Conservation (phyloP, 2,329 filamentous ascomycete species). For the Cladophialophora chaetospira region DNA sequence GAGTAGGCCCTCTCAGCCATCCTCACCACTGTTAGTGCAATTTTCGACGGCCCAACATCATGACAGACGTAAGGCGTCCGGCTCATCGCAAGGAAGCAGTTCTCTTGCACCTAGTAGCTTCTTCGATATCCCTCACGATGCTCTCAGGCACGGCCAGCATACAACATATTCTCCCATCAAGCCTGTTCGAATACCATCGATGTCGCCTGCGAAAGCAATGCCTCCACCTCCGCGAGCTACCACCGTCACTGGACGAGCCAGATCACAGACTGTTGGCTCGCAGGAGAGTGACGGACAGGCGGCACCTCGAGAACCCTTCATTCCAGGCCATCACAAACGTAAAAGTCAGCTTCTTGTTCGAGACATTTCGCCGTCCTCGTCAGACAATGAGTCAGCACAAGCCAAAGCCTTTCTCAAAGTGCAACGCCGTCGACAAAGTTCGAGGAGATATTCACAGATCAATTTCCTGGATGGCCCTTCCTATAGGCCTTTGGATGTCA, state of each 20-base stretch:
- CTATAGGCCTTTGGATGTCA: conserved; percentile 87
- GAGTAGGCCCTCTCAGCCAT: conserved; percentile 78
- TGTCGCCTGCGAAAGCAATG: conserved; percentile 63
- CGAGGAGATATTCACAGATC: conserved; percentile 89
- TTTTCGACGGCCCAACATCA: conserved; percentile 83
- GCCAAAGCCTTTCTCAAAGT: conserved; percentile 89
- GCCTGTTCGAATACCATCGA: conserved; percentile 43
- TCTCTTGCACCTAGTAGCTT: conserved; percentile 70
- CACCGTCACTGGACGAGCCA: conserved; percentile 66
- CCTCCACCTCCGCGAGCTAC: conserved; percentile 63
- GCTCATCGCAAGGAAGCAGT: conserved; percentile 68
- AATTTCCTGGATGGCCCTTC: conserved; percentile 79
- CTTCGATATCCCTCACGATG: conserved; percentile 67
- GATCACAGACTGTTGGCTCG: conserved; percentile 91
- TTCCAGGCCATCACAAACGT: conserved; percentile 77
- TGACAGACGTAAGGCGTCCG: conserved; percentile 89
- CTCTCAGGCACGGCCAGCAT: conserved; percentile 54
- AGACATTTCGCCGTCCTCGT: conserved; percentile 86
- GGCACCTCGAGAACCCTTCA: conserved; percentile 63
- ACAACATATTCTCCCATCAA: conserved; percentile 58
- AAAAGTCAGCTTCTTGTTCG: conserved; percentile 87
- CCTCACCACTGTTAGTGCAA: conserved; percentile 90
- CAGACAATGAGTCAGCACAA: conserved; percentile 93
- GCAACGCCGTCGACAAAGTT: conserved; percentile 90
- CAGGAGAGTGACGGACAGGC: conserved; percentile 80